These are phyloP conservation scores for Rhododendron molle DNA, from an alignment of 148 eudicot species.

Conservation along the genomic window DNA sequence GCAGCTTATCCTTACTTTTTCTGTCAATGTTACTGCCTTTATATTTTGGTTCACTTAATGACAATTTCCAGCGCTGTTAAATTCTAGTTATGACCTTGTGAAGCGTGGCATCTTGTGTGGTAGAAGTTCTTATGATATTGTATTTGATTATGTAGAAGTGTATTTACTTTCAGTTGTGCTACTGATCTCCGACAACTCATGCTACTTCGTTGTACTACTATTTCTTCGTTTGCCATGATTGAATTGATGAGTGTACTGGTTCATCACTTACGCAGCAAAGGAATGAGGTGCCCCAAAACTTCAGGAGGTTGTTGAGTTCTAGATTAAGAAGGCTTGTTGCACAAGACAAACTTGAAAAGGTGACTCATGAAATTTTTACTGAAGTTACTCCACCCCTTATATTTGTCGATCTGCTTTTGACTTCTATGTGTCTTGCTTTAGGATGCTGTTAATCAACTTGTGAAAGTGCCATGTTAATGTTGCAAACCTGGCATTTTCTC, in stretches of 20 bases:
- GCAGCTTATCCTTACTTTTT: too few species aligned
- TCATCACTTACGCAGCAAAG: slow-evolving; percentile 54
- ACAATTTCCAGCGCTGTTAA: neutral
- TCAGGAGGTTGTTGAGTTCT: slow-evolving; percentile 61
- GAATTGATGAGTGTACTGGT: slow-evolving; percentile 1
- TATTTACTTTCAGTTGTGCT: neutral
- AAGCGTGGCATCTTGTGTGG: neutral
- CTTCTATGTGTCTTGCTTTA: neutral
- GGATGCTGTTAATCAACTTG: neutral
- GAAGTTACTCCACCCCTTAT: neutral
- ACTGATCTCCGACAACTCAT: neutral
- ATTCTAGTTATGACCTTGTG: neutral
- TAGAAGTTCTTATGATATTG: neutral
- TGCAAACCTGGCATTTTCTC: slow-evolving; percentile 3
- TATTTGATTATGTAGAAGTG: neutral
- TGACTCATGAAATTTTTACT: slow-evolving; percentile 10
- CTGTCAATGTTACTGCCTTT: neutral
- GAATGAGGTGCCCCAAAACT: slow-evolving; percentile 61
- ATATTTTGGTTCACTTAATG: neutral
- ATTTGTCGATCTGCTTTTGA: neutral
- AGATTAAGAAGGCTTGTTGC: slow-evolving; percentile 70
- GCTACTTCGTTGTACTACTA: neutral
- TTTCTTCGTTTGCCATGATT: neutral
- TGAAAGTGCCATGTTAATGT: neutral
- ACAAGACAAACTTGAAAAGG: slow-evolving; percentile 80